These are phyloP conservation scores for Kurtzmaniella quercitrusa DNA, from an alignment of 1,139 yeast genomes.

Conservation along the genomic window DNA sequence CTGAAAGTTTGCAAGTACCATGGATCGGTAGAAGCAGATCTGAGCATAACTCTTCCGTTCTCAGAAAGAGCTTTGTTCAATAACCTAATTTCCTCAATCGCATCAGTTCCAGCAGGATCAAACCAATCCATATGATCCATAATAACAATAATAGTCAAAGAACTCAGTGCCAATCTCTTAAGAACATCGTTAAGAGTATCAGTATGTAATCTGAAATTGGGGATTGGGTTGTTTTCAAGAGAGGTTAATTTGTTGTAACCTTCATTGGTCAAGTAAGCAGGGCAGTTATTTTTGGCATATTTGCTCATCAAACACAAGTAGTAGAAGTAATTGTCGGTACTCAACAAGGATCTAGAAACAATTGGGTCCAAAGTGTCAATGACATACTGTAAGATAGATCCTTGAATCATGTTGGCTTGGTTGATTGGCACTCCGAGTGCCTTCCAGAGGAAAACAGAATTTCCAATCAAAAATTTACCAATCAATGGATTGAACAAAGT, in stretches of 20 bases:
- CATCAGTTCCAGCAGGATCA: slow-evolving; percentile 61
- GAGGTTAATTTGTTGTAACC: slow-evolving; percentile 50
- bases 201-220: slow-evolving; percentile 72
- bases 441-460: slow-evolving; percentile 79
- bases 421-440: slow-evolving; percentile 85
- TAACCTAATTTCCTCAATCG: slow-evolving; percentile 62
- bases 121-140: slow-evolving; percentile 97
- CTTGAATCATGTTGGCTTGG: slow-evolving; percentile 77
- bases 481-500: slow-evolving; percentile 68
- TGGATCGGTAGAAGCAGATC: slow-evolving; percentile 71
- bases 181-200: slow-evolving; percentile 76
- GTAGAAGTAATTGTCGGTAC: slow-evolving; percentile 75
- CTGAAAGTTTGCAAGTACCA: slow-evolving; percentile 76
- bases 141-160: slow-evolving; percentile 72
- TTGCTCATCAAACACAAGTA: slow-evolving; percentile 62
- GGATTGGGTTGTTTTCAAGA: slow-evolving; percentile 41
- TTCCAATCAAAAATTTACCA: slow-evolving; percentile 66
- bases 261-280: slow-evolving; percentile 63
- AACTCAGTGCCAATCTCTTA: slow-evolving; percentile 55
- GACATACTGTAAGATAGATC: slow-evolving; percentile 66
- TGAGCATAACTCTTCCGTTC: slow-evolving; percentile 71
- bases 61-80: slow-evolving; percentile 58
- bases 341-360: slow-evolving; percentile 56
- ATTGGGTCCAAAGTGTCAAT: slow-evolving; percentile 78
- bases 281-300: slow-evolving; percentile 65